phyloP scores from a whole-genome alignment of 129 eudicot genomes.

The Scalesia atractyloides region DNA sequence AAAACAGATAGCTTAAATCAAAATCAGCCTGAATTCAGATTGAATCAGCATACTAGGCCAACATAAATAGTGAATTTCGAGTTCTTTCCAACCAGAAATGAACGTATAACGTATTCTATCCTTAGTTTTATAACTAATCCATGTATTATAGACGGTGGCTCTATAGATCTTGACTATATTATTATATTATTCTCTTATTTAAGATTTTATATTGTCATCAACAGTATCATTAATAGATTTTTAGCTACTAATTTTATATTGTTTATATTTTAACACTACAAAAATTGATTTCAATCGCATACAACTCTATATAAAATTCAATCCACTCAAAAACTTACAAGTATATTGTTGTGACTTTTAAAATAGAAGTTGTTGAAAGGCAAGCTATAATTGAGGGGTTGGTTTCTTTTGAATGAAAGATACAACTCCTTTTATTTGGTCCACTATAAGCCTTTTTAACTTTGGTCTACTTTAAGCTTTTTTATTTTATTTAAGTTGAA shows the following conservation, averaged over 20 bases:
- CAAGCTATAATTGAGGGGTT: slow-evolving; percentile 20
- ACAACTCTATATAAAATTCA: neutral
- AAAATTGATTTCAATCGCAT: neutral
- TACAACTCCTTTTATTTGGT: neutral
- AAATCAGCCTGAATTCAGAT: too few species aligned
- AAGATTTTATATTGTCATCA: neutral
- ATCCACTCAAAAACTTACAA: slow-evolving; percentile 7
- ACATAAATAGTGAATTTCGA: too few species aligned
- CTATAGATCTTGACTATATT: too few species aligned
- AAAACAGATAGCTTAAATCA: too few species aligned
- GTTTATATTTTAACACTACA: neutral
- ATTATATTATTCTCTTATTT: neutral
- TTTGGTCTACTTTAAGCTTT: too few species aligned
- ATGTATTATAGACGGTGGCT: too few species aligned
- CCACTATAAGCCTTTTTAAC: neutral
- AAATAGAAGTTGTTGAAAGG: neutral
- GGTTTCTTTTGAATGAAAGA: slow-evolving; percentile 16
- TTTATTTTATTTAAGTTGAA: too few species aligned
- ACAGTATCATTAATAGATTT: neutral
- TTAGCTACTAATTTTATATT: neutral
- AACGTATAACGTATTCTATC: too few species aligned
- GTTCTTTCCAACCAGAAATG: too few species aligned
- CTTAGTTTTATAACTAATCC: too few species aligned
- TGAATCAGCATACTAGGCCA: too few species aligned
- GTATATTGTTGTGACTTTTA: neutral